Evolutionary conservation across 768 basidiomycete species (phyloP), one percentile per base, ranked within the genome.

Genomic region (Kwoniella botswanensis): DNA sequence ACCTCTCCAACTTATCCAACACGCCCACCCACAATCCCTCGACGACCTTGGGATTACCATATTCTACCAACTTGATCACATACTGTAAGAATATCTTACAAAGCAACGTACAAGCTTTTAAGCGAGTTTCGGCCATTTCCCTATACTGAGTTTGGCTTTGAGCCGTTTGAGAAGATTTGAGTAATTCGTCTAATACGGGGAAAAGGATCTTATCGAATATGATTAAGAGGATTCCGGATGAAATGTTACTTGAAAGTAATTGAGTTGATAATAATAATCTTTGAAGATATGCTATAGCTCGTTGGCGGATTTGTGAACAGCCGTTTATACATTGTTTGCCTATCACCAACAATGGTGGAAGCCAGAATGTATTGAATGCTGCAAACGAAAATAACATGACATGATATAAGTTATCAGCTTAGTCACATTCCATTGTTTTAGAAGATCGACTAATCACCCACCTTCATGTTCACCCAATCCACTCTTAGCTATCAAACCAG

Each of bases 71-170:
- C 13, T 91, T 88, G 53, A 93, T 86, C 73, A 94, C 91, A 69
- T 94, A 92, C 76, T 96, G 93, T 88, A 98, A 91, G 85, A 99
- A 98, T 12, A 90, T 89, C 85, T 97, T 97, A 87, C 94, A 97
- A 43, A 97, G 86, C 67, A 98, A 85, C n/a, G 91, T 92, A 35
- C 91, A 91, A 4, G 92, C 94, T 35, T 93, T 88, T 43, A 98
- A 82, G 3, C 96, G 88, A 9, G 93, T 95, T 85, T 98, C 96
- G 3, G 91, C 88, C 89, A 98, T 92, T 35, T 93, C 94, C 73
- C 88, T 86, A 24, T 90, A 87, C 61, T 88, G 85, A 80, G 90
- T 89, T 21, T 58, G 26, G 7, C 22, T 29, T 13, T 58, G 57
- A n/a, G 55, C n/a, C 26, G 21, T 13, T 18, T 92, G 88, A 70